phyloP scores from a whole-genome alignment of 495 filamentous ascomycete genomes.

The Hypoxylon intermedium region DNA sequence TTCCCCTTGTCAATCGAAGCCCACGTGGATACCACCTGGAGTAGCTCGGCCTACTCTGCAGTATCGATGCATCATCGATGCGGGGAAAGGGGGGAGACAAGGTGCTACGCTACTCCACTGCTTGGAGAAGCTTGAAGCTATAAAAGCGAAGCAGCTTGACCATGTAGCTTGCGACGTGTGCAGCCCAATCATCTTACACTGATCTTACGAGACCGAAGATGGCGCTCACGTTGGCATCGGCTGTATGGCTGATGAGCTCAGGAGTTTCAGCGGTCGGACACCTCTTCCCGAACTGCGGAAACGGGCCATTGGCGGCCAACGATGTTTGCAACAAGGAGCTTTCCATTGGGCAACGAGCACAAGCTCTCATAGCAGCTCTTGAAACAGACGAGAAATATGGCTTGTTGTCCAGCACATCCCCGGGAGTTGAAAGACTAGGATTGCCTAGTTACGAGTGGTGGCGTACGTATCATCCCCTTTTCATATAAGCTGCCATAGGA shows the following conservation, averaged over 20 bases:
- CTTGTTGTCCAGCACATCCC: conserved; percentile 58
- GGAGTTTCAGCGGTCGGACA: conserved; percentile 30
- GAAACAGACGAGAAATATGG: conserved; percentile 57
- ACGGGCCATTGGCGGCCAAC: conserved; percentile 33
- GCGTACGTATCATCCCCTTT: conserved; percentile 29
- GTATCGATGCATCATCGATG: conserved; percentile 28
- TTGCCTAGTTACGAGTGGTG: conserved; percentile 63
- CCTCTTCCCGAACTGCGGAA: conserved; percentile 34
- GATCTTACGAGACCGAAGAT: conserved; percentile 2
- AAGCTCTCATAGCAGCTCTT: conserved; percentile 28
- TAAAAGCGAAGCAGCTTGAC: conserved; percentile 7
- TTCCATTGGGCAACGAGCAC: conserved; percentile 24
- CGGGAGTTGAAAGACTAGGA: conserved; percentile 63
- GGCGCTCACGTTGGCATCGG: conserved; percentile 18
- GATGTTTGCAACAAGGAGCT: conserved; percentile 36
- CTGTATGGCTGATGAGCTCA: conserved; percentile 25
- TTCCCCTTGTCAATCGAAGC: conserved; percentile 17
- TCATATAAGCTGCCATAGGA: background rate
- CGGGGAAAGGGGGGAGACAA: conserved; percentile 33
- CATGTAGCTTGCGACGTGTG: background rate
- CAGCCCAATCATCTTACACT: background rate
- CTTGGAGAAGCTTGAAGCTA: conserved; percentile 21
- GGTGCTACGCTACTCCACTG: conserved; percentile 23
- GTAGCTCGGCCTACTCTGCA: conserved; percentile 9
- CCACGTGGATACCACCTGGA: conserved; percentile 5